Conservation (phyloP, 257 asterid genomes). For the Solanum ahanhuiri region DNA sequence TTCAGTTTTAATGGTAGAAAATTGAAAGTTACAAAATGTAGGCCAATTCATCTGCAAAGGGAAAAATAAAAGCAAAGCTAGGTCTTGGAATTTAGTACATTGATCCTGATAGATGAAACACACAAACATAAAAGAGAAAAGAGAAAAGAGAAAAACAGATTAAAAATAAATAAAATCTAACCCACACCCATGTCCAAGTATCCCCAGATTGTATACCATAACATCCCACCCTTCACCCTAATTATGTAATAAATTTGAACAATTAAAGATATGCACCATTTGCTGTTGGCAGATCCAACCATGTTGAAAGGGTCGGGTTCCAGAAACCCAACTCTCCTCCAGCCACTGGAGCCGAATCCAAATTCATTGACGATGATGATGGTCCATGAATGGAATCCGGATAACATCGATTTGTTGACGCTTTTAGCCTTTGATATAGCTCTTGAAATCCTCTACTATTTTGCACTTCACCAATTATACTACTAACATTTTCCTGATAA, state of each 20-base stretch:
- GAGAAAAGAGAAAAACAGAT: background rate
- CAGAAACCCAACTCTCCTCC: conserved; percentile 45
- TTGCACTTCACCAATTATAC: conserved; percentile 29
- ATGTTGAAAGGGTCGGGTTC: conserved; percentile 28
- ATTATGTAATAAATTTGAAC: background rate
- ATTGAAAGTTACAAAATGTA: background rate
- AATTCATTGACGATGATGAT: conserved; percentile 30
- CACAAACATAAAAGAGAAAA: background rate
- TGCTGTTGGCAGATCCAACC: conserved; percentile 53
- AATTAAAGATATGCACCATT: conserved; percentile 45
- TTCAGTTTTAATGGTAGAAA: too few species aligned
- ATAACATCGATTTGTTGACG: conserved; percentile 21
- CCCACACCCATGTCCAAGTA: background rate
- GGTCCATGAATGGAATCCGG: conserved; percentile 18
- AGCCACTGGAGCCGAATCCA: conserved; percentile 59
- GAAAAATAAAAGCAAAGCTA: background rate
- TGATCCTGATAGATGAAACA: background rate
- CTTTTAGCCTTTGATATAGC: conserved; percentile 42
- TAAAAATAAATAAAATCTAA: background rate
- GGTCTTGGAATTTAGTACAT: background rate
- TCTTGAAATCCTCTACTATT: conserved; percentile 42
- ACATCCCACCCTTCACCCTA: conserved; percentile 9
- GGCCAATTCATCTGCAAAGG: background rate
- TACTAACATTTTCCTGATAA: conserved; percentile 10
- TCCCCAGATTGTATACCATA: background rate